Conservation (phyloP, 1,139 yeast genomes). For the Debaryomyces subglobosus region DNA sequence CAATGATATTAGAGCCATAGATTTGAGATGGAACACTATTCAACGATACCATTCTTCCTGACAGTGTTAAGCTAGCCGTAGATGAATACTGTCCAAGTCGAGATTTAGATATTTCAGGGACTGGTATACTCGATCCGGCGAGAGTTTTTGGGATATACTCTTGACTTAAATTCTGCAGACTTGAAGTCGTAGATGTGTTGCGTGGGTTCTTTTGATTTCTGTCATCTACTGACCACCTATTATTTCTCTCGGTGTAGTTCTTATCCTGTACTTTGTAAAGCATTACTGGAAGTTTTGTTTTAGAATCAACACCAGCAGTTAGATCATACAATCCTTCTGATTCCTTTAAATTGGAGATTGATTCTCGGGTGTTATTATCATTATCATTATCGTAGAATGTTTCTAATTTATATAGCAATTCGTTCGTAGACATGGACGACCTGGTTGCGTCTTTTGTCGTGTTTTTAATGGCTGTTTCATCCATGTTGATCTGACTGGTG, state of each 20-base stretch:
- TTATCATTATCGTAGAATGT: slow-evolving; percentile 13
- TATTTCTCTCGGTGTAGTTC: background rate
- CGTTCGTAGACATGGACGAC: slow-evolving; percentile 40
- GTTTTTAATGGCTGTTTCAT: slow-evolving; percentile 9
- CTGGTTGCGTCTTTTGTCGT: background rate
- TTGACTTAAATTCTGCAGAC: background rate
- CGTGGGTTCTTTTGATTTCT: background rate
- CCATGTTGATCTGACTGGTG: slow-evolving; percentile 9
- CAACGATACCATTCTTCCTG: background rate
- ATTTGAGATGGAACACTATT: background rate
- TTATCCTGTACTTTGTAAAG: slow-evolving; percentile 32
- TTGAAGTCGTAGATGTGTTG: background rate
- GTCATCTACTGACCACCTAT: background rate
- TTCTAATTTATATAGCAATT: slow-evolving; percentile 35
- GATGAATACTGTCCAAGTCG: slow-evolving; percentile 1
- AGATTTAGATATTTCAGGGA: slow-evolving; percentile 1
- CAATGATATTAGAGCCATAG: background rate
- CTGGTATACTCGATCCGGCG: background rate
- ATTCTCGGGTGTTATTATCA: background rate
- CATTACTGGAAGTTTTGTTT: slow-evolving; percentile 31
- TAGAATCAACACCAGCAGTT: slow-evolving; percentile 34
- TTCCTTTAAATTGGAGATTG: slow-evolving; percentile 9
- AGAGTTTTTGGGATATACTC: background rate
- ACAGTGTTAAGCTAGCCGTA: background rate
- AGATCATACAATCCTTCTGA: slow-evolving; percentile 14